Evolutionary conservation across 2,329 filamentous ascomycete species (phyloP), one percentile per base, ranked within the genome.

Genomic region (Aspergillus novoparasiticus): DNA sequence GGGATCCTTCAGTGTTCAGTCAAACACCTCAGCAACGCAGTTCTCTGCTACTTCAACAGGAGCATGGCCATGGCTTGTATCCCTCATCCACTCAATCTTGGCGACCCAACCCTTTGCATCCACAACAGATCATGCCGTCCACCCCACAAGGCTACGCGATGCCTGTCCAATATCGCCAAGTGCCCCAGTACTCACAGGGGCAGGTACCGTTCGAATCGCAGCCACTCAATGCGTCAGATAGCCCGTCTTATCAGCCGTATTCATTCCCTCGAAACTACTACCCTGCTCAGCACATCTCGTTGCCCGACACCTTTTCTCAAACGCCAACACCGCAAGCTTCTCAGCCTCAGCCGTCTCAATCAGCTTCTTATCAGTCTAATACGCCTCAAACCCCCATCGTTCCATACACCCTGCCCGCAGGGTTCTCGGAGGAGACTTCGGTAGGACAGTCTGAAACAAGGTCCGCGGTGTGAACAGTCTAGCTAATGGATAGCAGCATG

Each of bases 1-100:
- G 76, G 77, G 76, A 79, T 57, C 74, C 75, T 65, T 75, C 72
- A n/a, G 72, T 76, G 14, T 76, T 76, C 58, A 70, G 63, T 54
- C 73, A 73, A 45, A 69, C 71, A 21, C 69, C 66, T 23, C 66
- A 70, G 60, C 66, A 65, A 53, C 67, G 63, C 28, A 70, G 64
- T 50, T 68, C 73, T n/a, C 46, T 73, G 28, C 66, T 66, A 1
- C 59, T 66, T 10, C 69, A 68, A 34, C 66, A 72, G 10, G 73
- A 77, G 9, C 69, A 68, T 46, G 69, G 67, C 21, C 76, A 76
- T 70, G 73, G 70, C 53, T 68, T 76, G 4, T 78, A 75, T 61
- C 36, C 62, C 9, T 70, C 75, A 9, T 62, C 72, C 12, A 67
- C 74, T 12, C 76, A 76, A 48, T 63, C 72, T 54, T 78, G 76